Conservation (phyloP, 2,329 filamentous ascomycete species). For the Verticillium isaacii region DNA sequence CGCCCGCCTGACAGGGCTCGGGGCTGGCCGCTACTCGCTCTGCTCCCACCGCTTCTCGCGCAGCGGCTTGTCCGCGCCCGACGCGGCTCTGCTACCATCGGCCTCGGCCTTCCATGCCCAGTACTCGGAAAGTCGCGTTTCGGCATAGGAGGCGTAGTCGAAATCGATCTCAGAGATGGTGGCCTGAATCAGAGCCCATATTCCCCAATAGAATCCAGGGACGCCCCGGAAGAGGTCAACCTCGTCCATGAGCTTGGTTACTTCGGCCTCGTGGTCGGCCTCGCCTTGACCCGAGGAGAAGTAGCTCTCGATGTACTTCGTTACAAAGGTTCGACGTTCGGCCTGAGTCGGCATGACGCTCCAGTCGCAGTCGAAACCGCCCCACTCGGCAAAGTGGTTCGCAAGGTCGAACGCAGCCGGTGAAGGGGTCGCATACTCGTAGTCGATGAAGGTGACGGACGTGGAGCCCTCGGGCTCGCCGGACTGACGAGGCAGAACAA, state of each 20-base stretch:
- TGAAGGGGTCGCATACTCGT: slow-evolving; percentile 93
- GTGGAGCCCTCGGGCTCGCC: slow-evolving; percentile 17
- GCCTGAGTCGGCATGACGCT: slow-evolving; percentile 71
- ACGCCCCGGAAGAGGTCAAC: slow-evolving; percentile 85
- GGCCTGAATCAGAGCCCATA: slow-evolving; percentile 94
- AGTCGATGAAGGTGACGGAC: slow-evolving; percentile 86
- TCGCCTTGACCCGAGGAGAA: slow-evolving; percentile 40
- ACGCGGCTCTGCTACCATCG: slow-evolving; percentile 52
- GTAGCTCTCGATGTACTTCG: slow-evolving; percentile 77
- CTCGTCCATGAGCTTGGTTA: slow-evolving; percentile 67
- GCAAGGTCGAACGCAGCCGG: slow-evolving; percentile 94
- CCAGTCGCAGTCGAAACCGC: slow-evolving; percentile 92
- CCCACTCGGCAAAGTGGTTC: slow-evolving; percentile 99
- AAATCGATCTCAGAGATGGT: slow-evolving; percentile 95
- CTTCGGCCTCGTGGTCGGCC: slow-evolving; percentile 55
- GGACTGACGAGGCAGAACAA: slow-evolving; percentile 57
- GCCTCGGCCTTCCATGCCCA: slow-evolving; percentile 82
- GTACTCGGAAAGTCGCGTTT: slow-evolving; percentile 82
- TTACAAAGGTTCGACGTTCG: slow-evolving; percentile 75
- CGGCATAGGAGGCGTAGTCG: slow-evolving; percentile 89
- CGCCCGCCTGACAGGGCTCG: not conserved
- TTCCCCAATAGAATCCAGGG: slow-evolving; percentile 87
- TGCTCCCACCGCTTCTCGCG: slow-evolving; percentile 79
- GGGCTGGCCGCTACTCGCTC: slow-evolving; percentile 20
- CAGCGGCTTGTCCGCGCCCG: slow-evolving; percentile 59